Conservation (phyloP, 1,139 yeast species). For the Kodamaea ohmeri region DNA sequence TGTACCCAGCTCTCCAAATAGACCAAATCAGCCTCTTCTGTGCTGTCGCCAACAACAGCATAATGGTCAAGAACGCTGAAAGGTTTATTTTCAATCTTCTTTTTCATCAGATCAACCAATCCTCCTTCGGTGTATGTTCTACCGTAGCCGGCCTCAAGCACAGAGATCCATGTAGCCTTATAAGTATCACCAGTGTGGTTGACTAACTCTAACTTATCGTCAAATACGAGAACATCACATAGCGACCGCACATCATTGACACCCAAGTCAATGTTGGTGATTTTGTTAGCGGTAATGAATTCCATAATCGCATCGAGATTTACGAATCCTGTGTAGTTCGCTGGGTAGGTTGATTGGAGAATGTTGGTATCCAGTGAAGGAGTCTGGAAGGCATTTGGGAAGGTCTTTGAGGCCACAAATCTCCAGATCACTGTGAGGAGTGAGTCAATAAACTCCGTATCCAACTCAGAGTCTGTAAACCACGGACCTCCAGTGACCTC, state of each 20-base stretch:
- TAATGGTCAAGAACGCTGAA: constrained; percentile 38
- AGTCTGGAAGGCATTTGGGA: constrained; percentile 63
- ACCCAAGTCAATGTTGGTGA: constrained; percentile 79
- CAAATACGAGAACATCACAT: constrained; percentile 85
- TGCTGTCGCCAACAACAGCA: constrained; percentile 31
- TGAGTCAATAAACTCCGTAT: constrained; percentile 87
- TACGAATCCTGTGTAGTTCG: constrained; percentile 58
- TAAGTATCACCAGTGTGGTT: constrained; percentile 48
- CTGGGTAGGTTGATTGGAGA: constrained; percentile 39
- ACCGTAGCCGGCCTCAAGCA: constrained; percentile 61
- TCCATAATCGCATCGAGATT: constrained; percentile 69
- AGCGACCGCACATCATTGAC: constrained; percentile 72
- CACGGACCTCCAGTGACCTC: constrained; percentile 99
- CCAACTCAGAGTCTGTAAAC: constrained; percentile 96
- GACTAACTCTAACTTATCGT: constrained; percentile 75
- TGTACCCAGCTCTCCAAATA: constrained; percentile 44
- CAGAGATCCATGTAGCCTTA: constrained; percentile 59
- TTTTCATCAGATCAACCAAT: constrained; percentile 14
- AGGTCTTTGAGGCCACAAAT: constrained; percentile 71
- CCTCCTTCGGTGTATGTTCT: constrained; percentile 29
- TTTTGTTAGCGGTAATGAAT: constrained; percentile 70
- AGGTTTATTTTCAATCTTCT: constrained; percentile 19
- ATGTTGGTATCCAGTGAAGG: constrained; percentile 38
- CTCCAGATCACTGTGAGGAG: constrained; percentile 85
- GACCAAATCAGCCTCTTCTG: constrained; percentile 35